Evolutionary conservation across 441 rosid genomes (phyloP), one percentile per base, ranked within the genome.

Genomic region (Heliophila coronopifolia): DNA sequence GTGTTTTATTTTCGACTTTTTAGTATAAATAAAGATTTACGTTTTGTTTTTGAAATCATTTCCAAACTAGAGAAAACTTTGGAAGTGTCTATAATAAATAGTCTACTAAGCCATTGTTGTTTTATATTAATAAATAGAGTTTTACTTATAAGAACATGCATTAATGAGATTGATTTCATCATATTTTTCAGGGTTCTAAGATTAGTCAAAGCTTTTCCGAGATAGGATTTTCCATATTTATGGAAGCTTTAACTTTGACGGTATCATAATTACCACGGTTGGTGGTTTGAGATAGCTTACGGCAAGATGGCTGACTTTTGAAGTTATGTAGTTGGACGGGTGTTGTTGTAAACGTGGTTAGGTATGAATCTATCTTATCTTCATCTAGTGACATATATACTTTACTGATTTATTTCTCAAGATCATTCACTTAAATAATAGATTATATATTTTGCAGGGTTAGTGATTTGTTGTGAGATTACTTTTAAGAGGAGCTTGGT

Each of bases 361-460:
- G 37, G 67, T 62, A 54, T 31, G 50, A 16, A 30, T 54, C 53
- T 44, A 12, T 41, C 27, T 27, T 15, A 10, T 11, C 38, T 38
- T 6, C 27, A 30, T 36, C 25, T 17, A 20, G 22, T 59, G 33
- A 28, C 19, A 39, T 41, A 23, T 59, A 16, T n/a, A n/a, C 0
- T 9, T 43, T 8, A 27, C 1, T 22, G 35, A 37, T 16, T 27
- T 12, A 46, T 62, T 9, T 45, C 23, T 37, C 12, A 36, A n/a
- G 11, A 36, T 47, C 34, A 22, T 16, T 36, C 23, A 37, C 5
- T 31, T 24, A 46, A 23, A n/a, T n/a, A n/a, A n/a, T 41, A 6
- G 14, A 38, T 38, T 43, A 4, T 38, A 38, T 7, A 11, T 18
- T 3, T 31, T 54, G 24, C 61, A 54, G 50, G 66, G 32, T 38